Base-by-base conservation (phyloP, 1,139 yeast genomes). In the Magnusiomyces tetraspermus region DNA sequence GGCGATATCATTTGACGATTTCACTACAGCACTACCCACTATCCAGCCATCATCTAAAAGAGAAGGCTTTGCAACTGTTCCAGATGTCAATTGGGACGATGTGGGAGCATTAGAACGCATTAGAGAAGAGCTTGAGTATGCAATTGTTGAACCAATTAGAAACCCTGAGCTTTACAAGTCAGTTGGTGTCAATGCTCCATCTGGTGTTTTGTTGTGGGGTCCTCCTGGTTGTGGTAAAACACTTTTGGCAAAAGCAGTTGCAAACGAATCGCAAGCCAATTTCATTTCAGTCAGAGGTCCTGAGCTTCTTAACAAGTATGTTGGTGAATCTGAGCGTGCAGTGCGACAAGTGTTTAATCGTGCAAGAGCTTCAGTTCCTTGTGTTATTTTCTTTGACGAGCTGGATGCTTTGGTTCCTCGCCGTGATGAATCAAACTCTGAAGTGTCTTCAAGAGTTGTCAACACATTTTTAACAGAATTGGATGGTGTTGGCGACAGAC, bases 171-270 rank as follows among this genome's bases (percentile, higher is more conserved):
- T 92, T 21, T 92, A 85, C 64, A 82, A 81, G 58, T 82, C 83
- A 58, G 97, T 92, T 10, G 99, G 99, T 67, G 90, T 92, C 40
- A 80, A 89, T 52, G 96, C 97, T 0, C 97, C 98, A 1, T 90
- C 97, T 0, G 99, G 99, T 52, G 98, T 92, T 0, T 72, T 92
- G 22, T 77, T 92, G 75, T 92, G 98, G 98, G 99, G 99, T 0
- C 99, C 98, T 1, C 98, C 98, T 1, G 98, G 98, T 23, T 92
- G 97, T 72, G 98, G 98, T 76, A 92, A 92, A 66, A 92, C 98
- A 0, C 74, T 92, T 53, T 73, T 92, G 49, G 98, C 97, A 1
- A 92, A 92, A 64, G 98, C 97, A 0, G 97, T 92, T 11, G 98
- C 98, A 15, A 90, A 92, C 66, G 97, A 92, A 69, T 87, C 96